Evolutionary conservation across 805 yeast species (phyloP), one percentile per base, ranked within the genome.

Genomic region (Candida montana): DNA sequence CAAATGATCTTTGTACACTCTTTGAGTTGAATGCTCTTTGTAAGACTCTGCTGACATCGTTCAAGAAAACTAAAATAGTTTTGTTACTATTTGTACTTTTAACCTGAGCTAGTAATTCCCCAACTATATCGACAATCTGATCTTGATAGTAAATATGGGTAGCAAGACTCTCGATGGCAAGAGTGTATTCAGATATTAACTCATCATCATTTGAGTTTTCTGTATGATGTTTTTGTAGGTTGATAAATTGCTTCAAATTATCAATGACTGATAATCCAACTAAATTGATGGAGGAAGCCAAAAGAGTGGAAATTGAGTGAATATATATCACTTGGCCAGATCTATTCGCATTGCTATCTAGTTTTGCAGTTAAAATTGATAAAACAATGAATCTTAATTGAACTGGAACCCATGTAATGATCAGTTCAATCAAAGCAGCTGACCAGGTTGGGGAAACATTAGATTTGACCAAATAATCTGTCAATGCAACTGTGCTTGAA

Each of bases 261-360:
- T 90, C 98, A 30, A 88, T 69, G 6, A 89, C 84, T 10, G 96
- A 83, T 34, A 93, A 66, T 0, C 97, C 97, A 47, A 89, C 82
- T 72, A 91, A 77, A 58, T 83, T 87, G 32, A 87, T 87, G 31
- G 81, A 80, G 0, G 93, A 81, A 1, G 82, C 71, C n/a, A 90
- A 67, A 24, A 88, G 63, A 11, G 81, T 80, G 9, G 79, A 63
- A 7, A 79, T 66, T 41, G 74, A 58, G 35, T 62, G 61, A 23
- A 81, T 66, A 31, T 69, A 62, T 26, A 66, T 46, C 23, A 55
- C 30, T 46, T 36, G 61, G 48, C 44, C 64, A 43, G 21, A 32
- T 12, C 45, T 27, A 41, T 42, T 32, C 37, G 47, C 39, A 41
- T 45, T 20, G 36, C 40, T 45, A 35, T 55, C 51, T 19, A 70